These are phyloP conservation scores for Entrophospora sp. DNA, from an alignment of 192 early-diverging fungal genomes.

Conservation along the genomic window DNA sequence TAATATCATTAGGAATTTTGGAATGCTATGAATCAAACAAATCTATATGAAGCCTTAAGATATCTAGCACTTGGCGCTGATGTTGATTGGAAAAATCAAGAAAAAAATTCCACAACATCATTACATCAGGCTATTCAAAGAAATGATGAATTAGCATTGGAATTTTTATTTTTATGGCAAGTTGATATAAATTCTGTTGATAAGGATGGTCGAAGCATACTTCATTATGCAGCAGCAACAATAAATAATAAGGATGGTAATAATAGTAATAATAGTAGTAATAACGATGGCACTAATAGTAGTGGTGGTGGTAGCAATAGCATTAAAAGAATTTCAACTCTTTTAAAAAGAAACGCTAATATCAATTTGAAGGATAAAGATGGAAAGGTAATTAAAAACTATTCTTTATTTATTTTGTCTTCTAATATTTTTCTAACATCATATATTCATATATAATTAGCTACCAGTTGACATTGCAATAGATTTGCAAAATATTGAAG, in stretches of 20 bases:
- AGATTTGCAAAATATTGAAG: conserved; percentile 40
- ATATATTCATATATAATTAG: conserved; percentile 17
- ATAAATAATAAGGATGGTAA: too few species aligned
- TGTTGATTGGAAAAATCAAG: conserved; percentile 57
- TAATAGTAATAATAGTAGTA: too few species aligned
- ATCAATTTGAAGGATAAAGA: conserved; percentile 63
- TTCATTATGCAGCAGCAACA: conserved; percentile 68
- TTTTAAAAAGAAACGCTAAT: conserved; percentile 68
- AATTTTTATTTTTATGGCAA: conserved; percentile 76
- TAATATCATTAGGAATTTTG: conserved; percentile 40
- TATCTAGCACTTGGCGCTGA: conserved; percentile 66
- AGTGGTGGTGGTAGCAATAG: too few species aligned
- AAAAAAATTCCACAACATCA: conserved; percentile 47
- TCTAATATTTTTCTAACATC: not conserved
- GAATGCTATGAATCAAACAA: conserved; percentile 44
- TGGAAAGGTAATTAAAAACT: conserved; percentile 38
- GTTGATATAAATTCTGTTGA: conserved; percentile 60
- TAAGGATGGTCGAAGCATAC: conserved; percentile 52
- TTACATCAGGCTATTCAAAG: conserved; percentile 55
- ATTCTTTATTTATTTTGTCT: not conserved
- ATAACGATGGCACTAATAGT: too few species aligned
- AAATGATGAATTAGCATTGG: conserved; percentile 59
- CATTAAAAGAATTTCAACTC: conserved; percentile 50
- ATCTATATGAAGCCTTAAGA: conserved; percentile 48
- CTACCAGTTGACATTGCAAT: conserved; percentile 47